Conservation (phyloP, 169 alveolate species). For the Cyclospora cayetanensis region DNA sequence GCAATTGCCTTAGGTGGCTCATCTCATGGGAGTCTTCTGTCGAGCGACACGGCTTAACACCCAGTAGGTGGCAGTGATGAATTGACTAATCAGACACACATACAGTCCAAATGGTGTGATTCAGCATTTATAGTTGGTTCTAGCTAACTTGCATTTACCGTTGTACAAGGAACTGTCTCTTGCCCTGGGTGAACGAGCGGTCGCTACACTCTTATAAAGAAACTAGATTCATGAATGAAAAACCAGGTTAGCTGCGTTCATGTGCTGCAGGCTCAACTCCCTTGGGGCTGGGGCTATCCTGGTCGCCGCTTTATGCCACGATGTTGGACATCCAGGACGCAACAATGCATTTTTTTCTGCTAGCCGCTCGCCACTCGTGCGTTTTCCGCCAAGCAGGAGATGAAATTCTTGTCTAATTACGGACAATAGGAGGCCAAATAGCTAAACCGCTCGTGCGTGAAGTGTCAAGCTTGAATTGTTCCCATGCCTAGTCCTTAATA, state of each 20-base stretch:
- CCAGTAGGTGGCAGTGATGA: neutral
- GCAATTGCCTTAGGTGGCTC: neutral
- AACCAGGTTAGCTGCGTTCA: neutral
- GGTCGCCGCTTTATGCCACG: slow-evolving; percentile 91
- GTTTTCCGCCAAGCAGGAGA: neutral
- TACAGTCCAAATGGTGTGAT: too few relatives aligned
- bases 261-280: neutral
- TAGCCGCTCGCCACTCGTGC: slow-evolving; percentile 81
- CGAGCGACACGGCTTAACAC: neutral
- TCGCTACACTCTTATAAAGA: too few relatives aligned
- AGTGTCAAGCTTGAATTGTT: too few relatives aligned
- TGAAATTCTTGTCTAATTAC: neutral
- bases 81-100: too few relatives aligned
- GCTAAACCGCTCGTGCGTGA: too few relatives aligned
- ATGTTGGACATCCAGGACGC: slow-evolving; percentile 93
- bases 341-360: slow-evolving; percentile 86
- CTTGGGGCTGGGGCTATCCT: slow-evolving; percentile 77
- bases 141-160: too few relatives aligned
- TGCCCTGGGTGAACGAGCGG: too few relatives aligned
- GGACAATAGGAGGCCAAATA: too few relatives aligned
- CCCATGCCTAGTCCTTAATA: too few relatives aligned
- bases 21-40: neutral
- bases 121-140: too few relatives aligned
- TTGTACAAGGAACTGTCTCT: too few relatives aligned
- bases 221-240: too few relatives aligned